phyloP scores from a whole-genome alignment of 2,329 filamentous ascomycete species.

The Aspergillus novofumigatus region DNA sequence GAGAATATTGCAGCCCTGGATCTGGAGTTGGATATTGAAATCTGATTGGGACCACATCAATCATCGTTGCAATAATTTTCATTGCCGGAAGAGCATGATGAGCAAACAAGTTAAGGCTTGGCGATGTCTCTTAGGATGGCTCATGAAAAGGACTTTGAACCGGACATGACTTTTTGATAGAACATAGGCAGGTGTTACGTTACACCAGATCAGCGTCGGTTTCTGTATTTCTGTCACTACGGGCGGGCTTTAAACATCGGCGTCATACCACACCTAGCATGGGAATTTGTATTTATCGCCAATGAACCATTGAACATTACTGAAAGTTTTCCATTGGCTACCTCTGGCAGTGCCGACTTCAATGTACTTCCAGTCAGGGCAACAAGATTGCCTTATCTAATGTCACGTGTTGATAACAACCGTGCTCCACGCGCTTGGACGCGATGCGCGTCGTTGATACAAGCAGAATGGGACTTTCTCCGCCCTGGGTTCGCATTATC shows the following conservation, averaged over 20 bases:
- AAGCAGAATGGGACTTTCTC: background rate
- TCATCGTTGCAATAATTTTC: background rate
- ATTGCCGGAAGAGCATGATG: background rate
- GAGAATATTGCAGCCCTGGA: slow-evolving; percentile 89
- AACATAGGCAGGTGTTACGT: slow-evolving; percentile 1
- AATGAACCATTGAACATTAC: background rate
- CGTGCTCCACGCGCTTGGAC: slow-evolving; percentile 1
- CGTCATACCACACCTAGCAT: slow-evolving; percentile 2
- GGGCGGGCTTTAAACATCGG: background rate
- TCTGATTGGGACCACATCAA: slow-evolving; percentile 44
- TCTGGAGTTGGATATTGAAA: slow-evolving; percentile 86
- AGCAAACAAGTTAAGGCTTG: background rate
- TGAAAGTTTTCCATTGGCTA: background rate
- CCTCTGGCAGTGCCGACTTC: too few species aligned
- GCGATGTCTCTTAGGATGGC: background rate
- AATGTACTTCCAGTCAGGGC: too few species aligned
- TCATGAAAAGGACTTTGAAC: background rate
- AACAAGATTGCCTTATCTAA: background rate
- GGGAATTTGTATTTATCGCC: background rate
- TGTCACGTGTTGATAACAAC: background rate
- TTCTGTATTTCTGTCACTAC: background rate
- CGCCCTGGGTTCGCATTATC: background rate
- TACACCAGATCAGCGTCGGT: slow-evolving; percentile 9
- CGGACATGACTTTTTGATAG: background rate
- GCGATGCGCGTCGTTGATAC: slow-evolving; percentile 5